Base-by-base conservation (phyloP, 2,329 filamentous ascomycete genomes). In the Penicillium sp. region DNA sequence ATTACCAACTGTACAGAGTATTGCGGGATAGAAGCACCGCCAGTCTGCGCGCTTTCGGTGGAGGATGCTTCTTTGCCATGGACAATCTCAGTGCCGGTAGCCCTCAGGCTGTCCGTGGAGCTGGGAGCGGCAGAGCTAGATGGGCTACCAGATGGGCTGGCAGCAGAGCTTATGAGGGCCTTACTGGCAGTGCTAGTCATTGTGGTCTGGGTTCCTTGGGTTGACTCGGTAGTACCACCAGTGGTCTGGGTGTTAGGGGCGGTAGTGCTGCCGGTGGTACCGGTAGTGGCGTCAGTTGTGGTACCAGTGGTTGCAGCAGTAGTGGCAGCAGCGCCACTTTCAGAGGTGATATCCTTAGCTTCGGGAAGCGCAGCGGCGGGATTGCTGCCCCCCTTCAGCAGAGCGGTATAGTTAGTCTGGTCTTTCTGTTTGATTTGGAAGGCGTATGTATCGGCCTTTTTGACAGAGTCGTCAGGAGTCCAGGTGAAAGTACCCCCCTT, bases 131-230 rank as follows among this genome's bases (percentile, higher is more conserved):
- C 48, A 24, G 59, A 64, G 39, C 57, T 54, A 8, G 61, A 63
- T 10, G 57, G 53, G 29, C 54, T 55, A 6, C 48, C 53, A 13
- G 50, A 51, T 9, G 29, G 29, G 13, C 6, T 26, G 4, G 43
- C 54, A 32, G 57, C 59, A 31, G 64, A 64, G 37, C 61, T 60
- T 41, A 61, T 63, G 31, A 65, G 60, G 44, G 85, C 73, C 31
- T 81, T 81, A 45, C 85, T 65, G 38, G 82, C 80, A 7, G 82
- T 82, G 24, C 82, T 82, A 43, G 84, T 64, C 39, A 24, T 42
- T n/a, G 49, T 53, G 39, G 55, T 49, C 17, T 54, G 43, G 21
- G 54, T 58, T 35, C 57, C 47, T 15, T 45, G 43, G 8, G 43
- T 43, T 24, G 31, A 2, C n/a, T 37, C 17, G n/a, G 42, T 34